These are phyloP conservation scores for Plenodomus lindquistii DNA, from an alignment of 2,329 filamentous ascomycete species.

Conservation along the genomic window DNA sequence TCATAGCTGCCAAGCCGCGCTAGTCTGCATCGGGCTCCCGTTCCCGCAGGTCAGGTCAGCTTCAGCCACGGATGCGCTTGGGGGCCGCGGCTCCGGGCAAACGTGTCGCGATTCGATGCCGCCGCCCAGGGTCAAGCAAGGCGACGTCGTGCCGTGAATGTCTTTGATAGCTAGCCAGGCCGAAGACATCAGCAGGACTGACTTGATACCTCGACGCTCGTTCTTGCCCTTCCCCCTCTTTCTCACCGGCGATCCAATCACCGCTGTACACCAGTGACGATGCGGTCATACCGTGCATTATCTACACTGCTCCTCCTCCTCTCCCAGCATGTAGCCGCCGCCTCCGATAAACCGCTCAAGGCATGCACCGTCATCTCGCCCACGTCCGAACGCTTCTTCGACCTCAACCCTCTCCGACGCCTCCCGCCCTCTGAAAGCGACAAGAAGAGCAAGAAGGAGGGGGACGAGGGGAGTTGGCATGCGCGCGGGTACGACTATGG, in stretches of 20 bases:
- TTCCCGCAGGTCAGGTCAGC: slow-evolving; percentile 17
- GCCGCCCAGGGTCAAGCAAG: too few species aligned
- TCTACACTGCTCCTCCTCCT: neutral
- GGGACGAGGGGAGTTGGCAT: slow-evolving; percentile 63
- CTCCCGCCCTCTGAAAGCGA: slow-evolving; percentile 49
- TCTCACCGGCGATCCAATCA: neutral
- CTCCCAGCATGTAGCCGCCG: slow-evolving; percentile 14
- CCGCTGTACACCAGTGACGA: neutral
- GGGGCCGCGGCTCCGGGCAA: slow-evolving; percentile 15
- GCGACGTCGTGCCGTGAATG: neutral
- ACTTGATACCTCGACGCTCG: neutral
- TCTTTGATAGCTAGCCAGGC: neutral
- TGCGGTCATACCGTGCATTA: neutral
- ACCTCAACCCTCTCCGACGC: slow-evolving; percentile 62
- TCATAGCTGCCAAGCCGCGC: slow-evolving; percentile 9
- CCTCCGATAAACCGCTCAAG: slow-evolving; percentile 51
- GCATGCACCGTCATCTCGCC: slow-evolving; percentile 67
- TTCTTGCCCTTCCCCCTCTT: too few species aligned
- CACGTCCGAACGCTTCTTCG: slow-evolving; percentile 65
- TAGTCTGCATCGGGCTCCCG: slow-evolving; percentile 9
- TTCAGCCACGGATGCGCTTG: slow-evolving; percentile 14
- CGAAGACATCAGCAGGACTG: neutral
- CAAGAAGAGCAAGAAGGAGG: slow-evolving; percentile 54
- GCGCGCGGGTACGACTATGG: slow-evolving; percentile 76
- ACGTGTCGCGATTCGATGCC: slow-evolving; percentile 27